phyloP scores from a whole-genome alignment of 2,329 filamentous ascomycete genomes.

The Beauveria rudraprayagi region DNA sequence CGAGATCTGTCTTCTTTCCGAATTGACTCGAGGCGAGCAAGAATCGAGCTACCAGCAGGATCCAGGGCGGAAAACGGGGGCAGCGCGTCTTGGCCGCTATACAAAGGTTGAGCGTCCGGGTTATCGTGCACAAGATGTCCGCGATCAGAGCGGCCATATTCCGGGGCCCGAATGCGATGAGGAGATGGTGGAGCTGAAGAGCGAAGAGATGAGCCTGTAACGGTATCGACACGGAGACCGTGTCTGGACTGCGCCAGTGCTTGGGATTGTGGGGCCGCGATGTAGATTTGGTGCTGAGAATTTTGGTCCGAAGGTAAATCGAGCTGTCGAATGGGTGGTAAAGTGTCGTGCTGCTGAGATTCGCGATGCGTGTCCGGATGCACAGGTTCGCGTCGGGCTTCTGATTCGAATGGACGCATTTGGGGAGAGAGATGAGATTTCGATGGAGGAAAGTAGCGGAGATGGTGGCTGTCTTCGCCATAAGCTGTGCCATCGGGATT shows the following conservation, averaged over 20 bases:
- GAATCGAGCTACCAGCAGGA: neutral
- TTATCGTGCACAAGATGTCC: neutral
- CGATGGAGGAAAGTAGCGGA: neutral
- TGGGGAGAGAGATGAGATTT: neutral
- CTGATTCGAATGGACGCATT: neutral
- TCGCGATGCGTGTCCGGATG: neutral
- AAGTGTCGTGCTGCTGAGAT: neutral
- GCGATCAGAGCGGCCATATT: neutral
- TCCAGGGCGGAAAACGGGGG: conserved; percentile 4
- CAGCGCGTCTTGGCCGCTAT: neutral
- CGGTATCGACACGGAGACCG: neutral
- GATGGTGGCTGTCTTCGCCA: neutral
- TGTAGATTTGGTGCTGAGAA: neutral
- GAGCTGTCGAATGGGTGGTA: conserved; percentile 5
- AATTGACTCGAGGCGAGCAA: neutral
- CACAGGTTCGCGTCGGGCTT: neutral
- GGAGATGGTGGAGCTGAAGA: neutral
- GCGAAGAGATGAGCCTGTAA: neutral
- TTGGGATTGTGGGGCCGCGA: neutral
- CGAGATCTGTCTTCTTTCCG: neutral
- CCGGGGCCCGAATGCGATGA: neutral
- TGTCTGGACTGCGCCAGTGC: neutral
- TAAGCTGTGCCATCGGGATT: neutral
- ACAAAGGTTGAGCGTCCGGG: neutral
- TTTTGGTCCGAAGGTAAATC: conserved; percentile 6